Percentiles rank a stretch among this genome's conserved stretches.
Conservation (phyloP, 2,329 filamentous ascomycete species). For the Fusarium transvaalense region DNA sequence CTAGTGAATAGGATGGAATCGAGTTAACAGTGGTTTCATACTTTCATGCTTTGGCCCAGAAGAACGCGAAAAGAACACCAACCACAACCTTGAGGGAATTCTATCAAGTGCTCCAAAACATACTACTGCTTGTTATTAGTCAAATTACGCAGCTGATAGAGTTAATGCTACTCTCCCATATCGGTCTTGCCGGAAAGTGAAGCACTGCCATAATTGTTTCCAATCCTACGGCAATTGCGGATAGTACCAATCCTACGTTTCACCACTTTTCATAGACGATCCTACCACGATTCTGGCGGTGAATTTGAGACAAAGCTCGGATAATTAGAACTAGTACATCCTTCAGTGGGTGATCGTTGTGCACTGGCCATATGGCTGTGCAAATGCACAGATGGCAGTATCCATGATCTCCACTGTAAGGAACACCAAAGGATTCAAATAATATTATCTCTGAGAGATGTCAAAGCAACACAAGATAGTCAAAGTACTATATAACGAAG, state of each 20-base stretch:
- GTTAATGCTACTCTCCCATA: no score
- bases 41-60: no score
- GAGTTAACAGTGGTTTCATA: no score
- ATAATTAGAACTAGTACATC: background rate
- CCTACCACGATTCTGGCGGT: background rate
- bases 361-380: background rate
- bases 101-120: no score
- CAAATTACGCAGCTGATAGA: background rate
- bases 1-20: no score
- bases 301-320: background rate
- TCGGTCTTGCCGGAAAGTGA: background rate
- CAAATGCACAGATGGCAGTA: background rate
- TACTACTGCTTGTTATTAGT: no score
- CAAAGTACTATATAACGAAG: background rate
- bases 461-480: no score
- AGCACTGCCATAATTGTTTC: background rate
- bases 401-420: background rate
- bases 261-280: background rate
- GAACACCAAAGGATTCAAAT: background rate
- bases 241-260: constrained; percentile 2
- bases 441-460: background rate
- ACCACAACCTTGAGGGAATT: no score
- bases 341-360: background rate
- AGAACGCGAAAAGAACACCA: no score
- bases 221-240: background rate